A percentile compares a stretch with the other conserved stretches of the same genome.
These are phyloP conservation scores for Rhododendron ovatum DNA, from an alignment of 148 eudicot genomes.

Conservation along the genomic window DNA sequence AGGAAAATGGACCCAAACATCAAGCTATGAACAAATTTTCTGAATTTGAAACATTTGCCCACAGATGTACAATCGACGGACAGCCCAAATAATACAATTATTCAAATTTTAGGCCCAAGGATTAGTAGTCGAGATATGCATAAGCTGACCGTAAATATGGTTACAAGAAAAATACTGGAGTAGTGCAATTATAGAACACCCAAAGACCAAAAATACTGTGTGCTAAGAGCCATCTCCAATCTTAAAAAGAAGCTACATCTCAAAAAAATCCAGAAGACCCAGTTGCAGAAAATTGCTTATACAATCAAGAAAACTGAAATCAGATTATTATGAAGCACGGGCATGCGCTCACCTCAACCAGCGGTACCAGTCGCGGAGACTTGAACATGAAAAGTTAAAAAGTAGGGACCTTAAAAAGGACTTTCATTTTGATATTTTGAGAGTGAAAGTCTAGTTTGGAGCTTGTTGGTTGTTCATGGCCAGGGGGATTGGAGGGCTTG, in stretches of 20 bases:
- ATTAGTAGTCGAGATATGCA: too few relatives aligned
- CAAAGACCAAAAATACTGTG: too few relatives aligned
- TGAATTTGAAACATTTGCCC: neutral
- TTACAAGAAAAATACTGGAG: too few relatives aligned
- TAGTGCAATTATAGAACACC: too few relatives aligned
- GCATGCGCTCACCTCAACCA: neutral
- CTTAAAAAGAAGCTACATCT: neutral
- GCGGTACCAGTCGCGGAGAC: neutral
- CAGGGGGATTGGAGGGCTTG: neutral
- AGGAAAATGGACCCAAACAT: neutral
- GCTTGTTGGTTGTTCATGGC: neutral
- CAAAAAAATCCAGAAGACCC: neutral
- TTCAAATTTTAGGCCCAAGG: too few relatives aligned
- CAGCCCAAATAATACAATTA: neutral
- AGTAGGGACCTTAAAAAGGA: neutral
- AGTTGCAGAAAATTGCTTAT: neutral
- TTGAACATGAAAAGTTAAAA: neutral
- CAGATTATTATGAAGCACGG: neutral
- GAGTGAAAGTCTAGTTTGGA: neutral
- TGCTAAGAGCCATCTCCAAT: too few relatives aligned
- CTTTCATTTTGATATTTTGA: neutral
- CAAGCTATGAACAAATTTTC: neutral
- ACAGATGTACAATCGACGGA: neutral
- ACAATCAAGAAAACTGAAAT: neutral
- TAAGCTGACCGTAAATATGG: too few relatives aligned